These are phyloP conservation scores for Butyriboletus loyo DNA, from an alignment of 768 basidiomycete genomes.

Conservation along the genomic window DNA sequence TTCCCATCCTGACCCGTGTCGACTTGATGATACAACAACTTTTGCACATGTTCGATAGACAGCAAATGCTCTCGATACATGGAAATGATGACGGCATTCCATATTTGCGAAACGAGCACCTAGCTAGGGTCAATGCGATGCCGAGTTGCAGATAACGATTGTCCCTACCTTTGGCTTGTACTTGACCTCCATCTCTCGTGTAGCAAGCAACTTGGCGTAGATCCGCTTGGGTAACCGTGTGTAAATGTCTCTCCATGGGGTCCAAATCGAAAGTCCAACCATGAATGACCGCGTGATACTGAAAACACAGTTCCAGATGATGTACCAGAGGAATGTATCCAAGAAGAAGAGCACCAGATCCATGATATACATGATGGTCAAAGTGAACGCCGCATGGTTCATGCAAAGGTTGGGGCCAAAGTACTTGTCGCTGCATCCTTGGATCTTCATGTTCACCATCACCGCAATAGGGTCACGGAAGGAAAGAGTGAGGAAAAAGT, in stretches of 20 bases:
- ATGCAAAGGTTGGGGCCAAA: slow-evolving; percentile 82
- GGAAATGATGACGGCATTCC: slow-evolving; percentile 99
- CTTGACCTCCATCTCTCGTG: slow-evolving; percentile 94
- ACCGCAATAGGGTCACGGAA: slow-evolving; percentile 91
- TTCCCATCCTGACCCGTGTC: slow-evolving; percentile 81
- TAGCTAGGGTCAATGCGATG: slow-evolving; percentile 27
- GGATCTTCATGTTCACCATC: slow-evolving; percentile 96
- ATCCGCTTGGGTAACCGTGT: slow-evolving; percentile 94
- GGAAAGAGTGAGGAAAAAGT: slow-evolving; percentile 96
- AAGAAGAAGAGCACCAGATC: slow-evolving; percentile 96
- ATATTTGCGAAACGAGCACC: slow-evolving; percentile 98
- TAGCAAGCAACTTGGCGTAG: slow-evolving; percentile 92
- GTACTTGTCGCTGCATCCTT: slow-evolving; percentile 82
- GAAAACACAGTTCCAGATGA: slow-evolving; percentile 98
- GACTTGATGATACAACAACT: slow-evolving; percentile 95
- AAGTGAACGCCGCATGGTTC: slow-evolving; percentile 92
- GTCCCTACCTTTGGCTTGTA: slow-evolving; percentile 94
- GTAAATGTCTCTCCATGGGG: slow-evolving; percentile 98
- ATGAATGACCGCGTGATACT: slow-evolving; percentile 85
- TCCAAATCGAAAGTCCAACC: slow-evolving; percentile 96
- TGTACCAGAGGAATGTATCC: slow-evolving; percentile 99
- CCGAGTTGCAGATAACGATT: background rate
- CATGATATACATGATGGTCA: slow-evolving; percentile 99
- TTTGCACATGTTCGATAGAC: slow-evolving; percentile 98
- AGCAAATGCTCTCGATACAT: slow-evolving; percentile 99